Base-by-base conservation (phyloP, 2,329 filamentous ascomycete genomes). In the Fusarium cyanostomum region DNA sequence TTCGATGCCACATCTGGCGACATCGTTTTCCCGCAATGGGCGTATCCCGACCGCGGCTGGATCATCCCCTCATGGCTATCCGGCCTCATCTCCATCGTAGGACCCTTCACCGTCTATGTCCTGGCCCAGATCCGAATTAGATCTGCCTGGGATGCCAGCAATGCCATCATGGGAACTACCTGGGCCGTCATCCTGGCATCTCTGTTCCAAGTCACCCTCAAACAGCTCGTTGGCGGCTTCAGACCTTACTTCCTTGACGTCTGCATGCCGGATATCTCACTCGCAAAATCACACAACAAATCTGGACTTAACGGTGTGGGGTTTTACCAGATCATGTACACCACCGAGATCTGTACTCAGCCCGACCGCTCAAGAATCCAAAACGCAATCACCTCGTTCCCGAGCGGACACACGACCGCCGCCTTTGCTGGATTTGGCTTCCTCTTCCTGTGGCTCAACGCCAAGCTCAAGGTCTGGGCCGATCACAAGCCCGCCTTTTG, bases 381-480 rank as follows among this genome's bases (percentile, higher is more conserved):
- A 69, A 83, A 89, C 60, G 80, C 82, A 6, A 80, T 91, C 30
- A 86, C 88, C 33, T 86, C 84, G 2, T 89, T 92, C 67, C 89
- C 89, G 0, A 89, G 86, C 7, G 89, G 89, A 1, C 89, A 92
- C 72, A 83, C 87, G 1, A 87, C 87, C 0, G 86, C 85, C 2
- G 86, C 86, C 0, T 89, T 87, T 56, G 86, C 87, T 0, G 86
- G 85, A 2, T 86, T 86, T 60, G 80, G 87, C 8, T 91, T 86
- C 70, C 75, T 91, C 8, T 88, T 82, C 64, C 78, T 91, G 10
- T 92, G 90, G 77, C 79, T 91, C 24, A 91, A 91, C 69, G 89
- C 87, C 30, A 91, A 92, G 76, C 78, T 92, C 34, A 91, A 91
- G 77, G 83, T 90, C 46, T 90, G 85, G 77, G 80, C 83, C 16